These are phyloP conservation scores for Imleria badia DNA, from an alignment of 768 basidiomycete genomes.

Conservation along the genomic window DNA sequence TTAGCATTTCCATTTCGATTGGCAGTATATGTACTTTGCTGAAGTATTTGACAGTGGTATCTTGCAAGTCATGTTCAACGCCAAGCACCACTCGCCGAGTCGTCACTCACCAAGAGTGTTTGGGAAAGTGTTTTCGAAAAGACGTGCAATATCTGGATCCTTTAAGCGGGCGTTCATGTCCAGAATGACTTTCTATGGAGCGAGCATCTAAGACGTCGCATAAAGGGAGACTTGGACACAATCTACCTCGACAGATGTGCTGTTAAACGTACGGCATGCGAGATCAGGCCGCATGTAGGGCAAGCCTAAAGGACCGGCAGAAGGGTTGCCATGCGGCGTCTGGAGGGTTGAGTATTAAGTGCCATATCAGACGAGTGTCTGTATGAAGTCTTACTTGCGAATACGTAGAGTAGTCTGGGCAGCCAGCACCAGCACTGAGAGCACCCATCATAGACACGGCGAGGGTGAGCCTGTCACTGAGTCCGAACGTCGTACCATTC, in stretches of 20 bases:
- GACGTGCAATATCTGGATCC: conserved; percentile 72
- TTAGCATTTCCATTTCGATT: background rate
- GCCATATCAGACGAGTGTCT: background rate
- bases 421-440: conserved; percentile 34
- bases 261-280: conserved; percentile 74
- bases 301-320: conserved; percentile 57
- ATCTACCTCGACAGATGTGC: conserved; percentile 67
- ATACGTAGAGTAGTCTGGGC: conserved; percentile 63
- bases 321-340: conserved; percentile 60
- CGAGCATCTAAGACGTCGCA: background rate
- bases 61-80: conserved; percentile 33
- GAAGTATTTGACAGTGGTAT: conserved; percentile 80
- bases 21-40: conserved; percentile 47
- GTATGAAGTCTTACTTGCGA: conserved; percentile 43
- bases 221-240: background rate
- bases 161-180: conserved; percentile 72
- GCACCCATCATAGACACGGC: conserved; percentile 24
- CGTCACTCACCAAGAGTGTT: conserved; percentile 65
- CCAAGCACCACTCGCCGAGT: background rate
- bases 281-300: conserved; percentile 74
- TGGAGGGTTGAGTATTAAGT: conserved; percentile 24
- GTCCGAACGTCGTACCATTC: conserved; percentile 19
- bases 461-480: conserved; percentile 22
- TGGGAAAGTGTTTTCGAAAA: conserved; percentile 83
- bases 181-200: conserved; percentile 59